These are phyloP conservation scores for Inga oerstediana DNA, from an alignment of 306 rosid genomes.

Conservation along the genomic window DNA sequence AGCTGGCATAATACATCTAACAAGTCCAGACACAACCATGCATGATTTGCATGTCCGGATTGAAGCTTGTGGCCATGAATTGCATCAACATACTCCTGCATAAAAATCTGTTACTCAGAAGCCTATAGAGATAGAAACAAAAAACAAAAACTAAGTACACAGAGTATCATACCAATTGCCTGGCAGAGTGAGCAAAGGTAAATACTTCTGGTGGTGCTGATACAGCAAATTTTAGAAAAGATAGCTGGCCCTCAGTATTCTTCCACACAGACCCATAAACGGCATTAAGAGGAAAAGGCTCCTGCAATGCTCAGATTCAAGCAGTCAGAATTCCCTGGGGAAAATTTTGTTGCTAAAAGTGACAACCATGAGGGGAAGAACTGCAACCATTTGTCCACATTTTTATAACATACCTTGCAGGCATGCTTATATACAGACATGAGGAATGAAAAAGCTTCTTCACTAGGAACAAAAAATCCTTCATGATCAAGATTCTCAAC, in stretches of 20 bases:
- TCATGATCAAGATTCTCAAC: slow-evolving; percentile 93
- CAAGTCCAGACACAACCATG: slow-evolving; percentile 89
- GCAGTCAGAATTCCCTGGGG: slow-evolving; percentile 10
- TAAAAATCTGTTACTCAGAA: slow-evolving; percentile 20
- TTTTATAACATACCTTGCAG: slow-evolving; percentile 65
- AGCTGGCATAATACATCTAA: slow-evolving; percentile 80
- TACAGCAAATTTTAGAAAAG: slow-evolving; percentile 87
- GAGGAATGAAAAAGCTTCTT: slow-evolving; percentile 88
- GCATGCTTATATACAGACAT: slow-evolving; percentile 76
- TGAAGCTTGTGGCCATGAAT: slow-evolving; percentile 78
- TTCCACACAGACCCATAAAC: slow-evolving; percentile 95
- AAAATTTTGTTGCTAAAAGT: slow-evolving; percentile 14
- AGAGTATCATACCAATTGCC: slow-evolving; percentile 73
- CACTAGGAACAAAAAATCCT: slow-evolving; percentile 88
- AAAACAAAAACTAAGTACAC: slow-evolving; percentile 26
- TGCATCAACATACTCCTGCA: slow-evolving; percentile 77
- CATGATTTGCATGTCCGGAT: slow-evolving; percentile 83
- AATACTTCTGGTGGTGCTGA: slow-evolving; percentile 83
- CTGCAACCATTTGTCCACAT: not conserved
- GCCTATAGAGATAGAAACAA: slow-evolving; percentile 15
- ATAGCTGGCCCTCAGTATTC: slow-evolving; percentile 93
- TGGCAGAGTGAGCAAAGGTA: slow-evolving; percentile 75
- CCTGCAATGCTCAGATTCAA: slow-evolving; percentile 59
- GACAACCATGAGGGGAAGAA: slow-evolving; percentile 9
- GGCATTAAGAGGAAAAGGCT: slow-evolving; percentile 93